Conservation (phyloP, 106 monocot species). For the Dioscorea zingiberensis region DNA sequence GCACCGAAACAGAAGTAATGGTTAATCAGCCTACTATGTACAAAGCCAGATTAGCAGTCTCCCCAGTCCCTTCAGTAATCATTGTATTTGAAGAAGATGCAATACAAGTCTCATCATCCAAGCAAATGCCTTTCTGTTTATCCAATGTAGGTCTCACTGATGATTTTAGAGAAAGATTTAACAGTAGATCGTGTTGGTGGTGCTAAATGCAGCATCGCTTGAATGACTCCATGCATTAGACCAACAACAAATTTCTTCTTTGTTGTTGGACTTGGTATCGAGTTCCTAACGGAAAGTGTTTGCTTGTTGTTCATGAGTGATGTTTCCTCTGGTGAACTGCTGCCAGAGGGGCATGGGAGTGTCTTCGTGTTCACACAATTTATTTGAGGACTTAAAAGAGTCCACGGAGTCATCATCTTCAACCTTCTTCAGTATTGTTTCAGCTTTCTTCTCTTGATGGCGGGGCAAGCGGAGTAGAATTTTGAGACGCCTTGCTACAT, state of each 20-base stretch:
- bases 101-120: conserved; percentile 16
- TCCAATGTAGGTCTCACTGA: too few relatives aligned
- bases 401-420: conserved; percentile 39
- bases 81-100: conserved; percentile 33
- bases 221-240: conserved; percentile 67
- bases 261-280: conserved; percentile 44
- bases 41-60: conserved; percentile 10
- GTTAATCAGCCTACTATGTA: conserved; percentile 47
- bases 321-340: conserved; percentile 33
- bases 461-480: conserved; percentile 40
- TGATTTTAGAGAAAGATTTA: conserved; percentile 11
- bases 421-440: conserved; percentile 16
- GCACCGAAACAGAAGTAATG: conserved; percentile 78
- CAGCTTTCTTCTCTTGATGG: conserved; percentile 42
- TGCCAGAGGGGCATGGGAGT: conserved; percentile 63
- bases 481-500: conserved; percentile 55
- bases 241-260: conserved; percentile 62
- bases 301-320: conserved; percentile 60
- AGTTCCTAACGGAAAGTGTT: conserved; percentile 45
- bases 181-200: conserved; percentile 15
- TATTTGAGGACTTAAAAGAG: conserved; percentile 21
- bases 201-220: conserved; percentile 60
- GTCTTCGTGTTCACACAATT: conserved; percentile 34
- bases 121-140: conserved; percentile 26
- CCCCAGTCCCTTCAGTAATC: neutral